Evolutionary conservation across 345 rosid genomes (phyloP), one percentile per base, ranked within the genome.

Genomic region (Hibiscus mutabilis): DNA sequence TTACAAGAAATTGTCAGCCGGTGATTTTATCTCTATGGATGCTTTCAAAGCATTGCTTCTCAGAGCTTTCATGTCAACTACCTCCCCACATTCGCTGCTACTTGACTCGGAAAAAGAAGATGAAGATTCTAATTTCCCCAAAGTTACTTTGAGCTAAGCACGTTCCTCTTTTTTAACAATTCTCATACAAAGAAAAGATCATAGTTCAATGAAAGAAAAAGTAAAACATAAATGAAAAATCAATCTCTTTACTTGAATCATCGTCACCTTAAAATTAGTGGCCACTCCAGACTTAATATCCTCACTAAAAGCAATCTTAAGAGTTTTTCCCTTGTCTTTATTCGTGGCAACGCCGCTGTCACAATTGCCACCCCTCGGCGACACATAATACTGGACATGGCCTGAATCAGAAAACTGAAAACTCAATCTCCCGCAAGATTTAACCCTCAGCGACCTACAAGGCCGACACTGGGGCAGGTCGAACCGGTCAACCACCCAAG

Each of bases 51-150:
- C 46, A 53, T 53, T 56, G 18, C 12, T 75, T 73, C 86, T 83
- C 16, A 81, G 31, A 59, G 74, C 10, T 70, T 66, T 85, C 88
- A 85, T 82, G 78, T 81, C 82, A 69, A 86, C 75, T 8, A 89
- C 81, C 74, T 87, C 81, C 2, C 75, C 83, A 18, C 85, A 73
- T 52, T 86, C 90, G 72, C 85, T 74, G 1, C 79, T 85, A 60
- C 88, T 84, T 3, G 86, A 80, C 49, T 81, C 87, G 3, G 84
- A 78, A 0, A 88, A 53, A 53, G 22, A 53, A 8, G 58, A 81
- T 59, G 83, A 80, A 1, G 81, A 82, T 29, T 77, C 76, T 0
- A 78, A 42, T 55, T 74, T 67, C 84, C 62, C 76, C 70, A 71
- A 71, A 67, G 74, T 49, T 0, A 77, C 81, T 68, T 81, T 90